Base-by-base conservation (phyloP, 768 basidiomycete species). In the Trametes cingulata region DNA sequence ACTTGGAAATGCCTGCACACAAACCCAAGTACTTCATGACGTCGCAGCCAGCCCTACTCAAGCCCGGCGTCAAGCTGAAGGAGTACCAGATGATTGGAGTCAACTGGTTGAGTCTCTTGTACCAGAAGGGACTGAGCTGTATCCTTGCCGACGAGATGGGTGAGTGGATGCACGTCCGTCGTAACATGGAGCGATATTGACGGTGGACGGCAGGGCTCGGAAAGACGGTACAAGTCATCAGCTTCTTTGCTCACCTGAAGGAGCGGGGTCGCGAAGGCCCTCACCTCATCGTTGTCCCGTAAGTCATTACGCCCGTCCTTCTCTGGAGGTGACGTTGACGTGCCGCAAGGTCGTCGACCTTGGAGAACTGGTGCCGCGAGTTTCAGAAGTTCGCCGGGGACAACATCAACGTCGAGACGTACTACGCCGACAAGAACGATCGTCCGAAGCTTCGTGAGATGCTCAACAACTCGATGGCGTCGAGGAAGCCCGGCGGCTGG, bases 121-220 rank as follows among this genome's bases (percentile, higher is more conserved):
- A 94, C 73, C 81, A 79, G 58, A 86, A 84, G 67, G 82, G 83
- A 59, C 81, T 91, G 51, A 95, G 93, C 64, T 98, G 96, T 73
- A 98, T 99, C 70, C 82, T 99, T 42, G 97, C 97, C 2, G 97
- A 99, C 73, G 97, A 99, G 74, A 99, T 99, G 97, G 96, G 96
- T 92, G 74, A 67, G 84, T 80, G 33, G 41, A 24, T 29, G 68
- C 60, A 29, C 22, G 56, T 17, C 35, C 35, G 59, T 19, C 53
- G 55, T 25, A 47, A 49, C 41, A 8, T 20, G 17, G 6, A 2
- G 20, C 1, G 24, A 13, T 40, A 20, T 33, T 59, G 46, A 56
- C 40, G 10, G 49, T 27, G 24, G 29, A 33, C 29, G 27, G 47
- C 54, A 97, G 96, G 96, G 69, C 86, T 99, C 64, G 97, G 97